phyloP scores from a whole-genome alignment of 148 eudicot species.

The Vaccinium corymbosum region DNA sequence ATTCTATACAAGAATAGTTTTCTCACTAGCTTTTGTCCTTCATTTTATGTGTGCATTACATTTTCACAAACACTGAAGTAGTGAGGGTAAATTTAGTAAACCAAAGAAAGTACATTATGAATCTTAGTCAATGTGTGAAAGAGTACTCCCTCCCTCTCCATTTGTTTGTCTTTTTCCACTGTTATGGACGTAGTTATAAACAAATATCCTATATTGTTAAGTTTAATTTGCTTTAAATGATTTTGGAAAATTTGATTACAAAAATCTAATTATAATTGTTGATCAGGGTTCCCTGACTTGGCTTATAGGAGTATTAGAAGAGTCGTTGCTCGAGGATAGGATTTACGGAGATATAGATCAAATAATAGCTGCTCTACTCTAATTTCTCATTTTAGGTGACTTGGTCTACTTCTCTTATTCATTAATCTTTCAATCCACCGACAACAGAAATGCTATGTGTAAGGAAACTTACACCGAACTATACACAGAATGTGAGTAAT shows the following conservation, averaged over 20 bases:
- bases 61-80: not conserved
- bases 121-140: not conserved
- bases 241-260: not conserved
- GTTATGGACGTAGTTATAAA: not conserved
- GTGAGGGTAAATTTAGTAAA: not conserved
- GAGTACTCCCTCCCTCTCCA: not conserved
- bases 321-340: not conserved
- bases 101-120: not conserved
- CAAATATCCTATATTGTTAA: not conserved
- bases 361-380: not conserved
- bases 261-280: not conserved
- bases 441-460: not conserved
- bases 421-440: not conserved
- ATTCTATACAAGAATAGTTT: slow-evolving; percentile 66
- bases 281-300: not conserved
- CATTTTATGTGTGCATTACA: not conserved
- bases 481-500: too few species aligned
- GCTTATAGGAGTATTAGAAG: not conserved
- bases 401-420: not conserved
- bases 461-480: too few species aligned
- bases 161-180: not conserved
- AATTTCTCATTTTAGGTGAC: not conserved
- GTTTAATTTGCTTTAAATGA: not conserved
- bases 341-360: not conserved
- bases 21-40: not conserved